Conservation (phyloP, 306 rosid species). For the Dalbergia cochinchinensis region DNA sequence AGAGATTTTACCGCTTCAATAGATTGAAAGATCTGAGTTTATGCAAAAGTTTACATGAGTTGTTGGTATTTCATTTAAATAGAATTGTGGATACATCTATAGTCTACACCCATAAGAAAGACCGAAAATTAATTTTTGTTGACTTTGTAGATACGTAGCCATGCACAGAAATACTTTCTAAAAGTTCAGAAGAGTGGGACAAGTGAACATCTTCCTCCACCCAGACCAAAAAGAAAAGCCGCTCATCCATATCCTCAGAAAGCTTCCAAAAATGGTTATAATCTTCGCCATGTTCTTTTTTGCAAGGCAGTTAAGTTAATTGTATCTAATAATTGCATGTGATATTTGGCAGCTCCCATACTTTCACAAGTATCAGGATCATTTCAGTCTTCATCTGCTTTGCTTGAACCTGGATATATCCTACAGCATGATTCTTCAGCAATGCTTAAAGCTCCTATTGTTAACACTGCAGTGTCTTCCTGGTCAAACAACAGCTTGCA, state of each 20-base stretch:
- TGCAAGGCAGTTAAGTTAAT: not conserved
- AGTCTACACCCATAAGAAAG: slow-evolving; percentile 3
- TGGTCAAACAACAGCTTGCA: slow-evolving; percentile 67
- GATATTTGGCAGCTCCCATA: slow-evolving; percentile 60
- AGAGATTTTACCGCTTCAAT: slow-evolving; percentile 17
- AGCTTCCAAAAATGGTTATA: slow-evolving; percentile 82
- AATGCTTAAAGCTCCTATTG: slow-evolving; percentile 60
- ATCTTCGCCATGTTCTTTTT: slow-evolving; percentile 11
- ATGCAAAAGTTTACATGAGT: slow-evolving; percentile 1
- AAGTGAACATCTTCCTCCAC: slow-evolving; percentile 95
- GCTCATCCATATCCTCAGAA: slow-evolving; percentile 98
- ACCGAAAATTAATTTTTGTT: slow-evolving; percentile 26
- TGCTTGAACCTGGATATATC: slow-evolving; percentile 70
- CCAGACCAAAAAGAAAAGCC: slow-evolving; percentile 96
- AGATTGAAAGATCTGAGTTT: not conserved
- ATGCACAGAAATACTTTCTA: slow-evolving; percentile 93
- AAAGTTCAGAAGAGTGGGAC: slow-evolving; percentile 97
- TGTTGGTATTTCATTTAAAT: slow-evolving; percentile 1
- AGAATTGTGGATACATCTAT: slow-evolving; percentile 3
- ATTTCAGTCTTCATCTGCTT: slow-evolving; percentile 71
- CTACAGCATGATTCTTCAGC: slow-evolving; percentile 69
- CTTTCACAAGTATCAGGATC: slow-evolving; percentile 67
- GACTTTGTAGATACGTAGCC: slow-evolving; percentile 83
- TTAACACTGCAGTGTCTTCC: slow-evolving; percentile 64
- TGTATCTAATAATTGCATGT: slow-evolving; percentile 46